A percentile compares a stretch with the other conserved stretches of the same genome.
Evolutionary conservation across 2,329 filamentous ascomycete species (phyloP).

Genomic region (Rhytidhysteron rufulum): DNA sequence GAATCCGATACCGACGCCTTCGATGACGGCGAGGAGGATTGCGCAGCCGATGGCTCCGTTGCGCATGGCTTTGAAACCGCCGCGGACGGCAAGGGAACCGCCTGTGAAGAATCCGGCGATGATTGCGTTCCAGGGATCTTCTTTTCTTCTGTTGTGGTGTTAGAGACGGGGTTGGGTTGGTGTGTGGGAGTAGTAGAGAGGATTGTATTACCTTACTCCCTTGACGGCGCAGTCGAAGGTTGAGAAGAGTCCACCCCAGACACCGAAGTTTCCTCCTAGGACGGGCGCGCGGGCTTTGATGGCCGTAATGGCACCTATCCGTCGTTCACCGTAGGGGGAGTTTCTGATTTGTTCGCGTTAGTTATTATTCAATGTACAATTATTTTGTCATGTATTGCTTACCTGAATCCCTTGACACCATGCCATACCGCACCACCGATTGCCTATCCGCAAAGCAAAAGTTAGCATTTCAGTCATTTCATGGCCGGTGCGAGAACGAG

Average conservation of each 20-base stretch:
- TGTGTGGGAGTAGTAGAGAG: constrained; percentile 1
- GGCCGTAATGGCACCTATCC: constrained; percentile 90
- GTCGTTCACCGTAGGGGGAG: constrained; percentile 75
- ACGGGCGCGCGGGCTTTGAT: constrained; percentile 97
- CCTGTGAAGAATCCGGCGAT: constrained; percentile 91
- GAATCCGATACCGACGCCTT: constrained; percentile 95
- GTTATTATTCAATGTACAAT: constrained; percentile 21
- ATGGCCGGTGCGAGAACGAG: no score
- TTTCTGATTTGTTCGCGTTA: constrained; percentile 21
- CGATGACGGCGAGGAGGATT: constrained; percentile 89
- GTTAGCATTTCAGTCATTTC: no score
- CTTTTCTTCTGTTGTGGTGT: constrained; percentile 66
- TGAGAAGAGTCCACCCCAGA: constrained; percentile 94
- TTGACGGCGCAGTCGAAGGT: constrained; percentile 97
- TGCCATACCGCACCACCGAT: constrained; percentile 70
- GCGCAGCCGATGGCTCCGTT: constrained; percentile 97
- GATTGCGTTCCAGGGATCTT: constrained; percentile 97
- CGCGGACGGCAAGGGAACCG: constrained; percentile 84
- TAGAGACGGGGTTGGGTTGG: background rate
- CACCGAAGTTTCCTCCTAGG: constrained; percentile 94
- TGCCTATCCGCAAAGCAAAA: constrained; percentile 21
- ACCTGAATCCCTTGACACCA: constrained; percentile 86
- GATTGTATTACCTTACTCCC: constrained; percentile 56
- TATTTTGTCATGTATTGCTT: constrained; percentile 44
- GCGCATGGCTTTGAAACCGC: constrained; percentile 84